Percentiles rank a stretch among this genome's conserved stretches.
Conservation (phyloP, 805 yeast species). For the Peterozyma toletana region DNA sequence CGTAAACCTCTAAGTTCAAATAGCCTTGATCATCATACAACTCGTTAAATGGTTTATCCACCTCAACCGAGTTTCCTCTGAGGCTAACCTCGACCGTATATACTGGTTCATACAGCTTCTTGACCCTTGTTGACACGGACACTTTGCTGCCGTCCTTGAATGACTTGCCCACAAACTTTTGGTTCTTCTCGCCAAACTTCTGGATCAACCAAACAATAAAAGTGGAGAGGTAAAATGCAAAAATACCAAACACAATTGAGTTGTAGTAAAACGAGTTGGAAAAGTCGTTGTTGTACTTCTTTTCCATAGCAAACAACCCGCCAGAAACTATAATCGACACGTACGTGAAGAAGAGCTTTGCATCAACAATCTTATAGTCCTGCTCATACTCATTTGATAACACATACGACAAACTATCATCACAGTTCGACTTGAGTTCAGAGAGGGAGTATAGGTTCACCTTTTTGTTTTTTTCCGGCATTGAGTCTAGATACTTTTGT, state of each 20-base stretch:
- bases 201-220: constrained; percentile 26
- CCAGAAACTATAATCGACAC: constrained; percentile 39
- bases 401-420: constrained; percentile 39
- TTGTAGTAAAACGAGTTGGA: constrained; percentile 26
- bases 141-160: constrained; percentile 26
- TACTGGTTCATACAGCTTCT: constrained; percentile 35
- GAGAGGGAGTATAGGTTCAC: constrained; percentile 33
- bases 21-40: constrained; percentile 42
- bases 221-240: constrained; percentile 29
- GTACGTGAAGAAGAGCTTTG: constrained; percentile 42
- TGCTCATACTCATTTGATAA: constrained; percentile 39
- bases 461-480: constrained; percentile 9
- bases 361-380: constrained; percentile 36
- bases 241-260: constrained; percentile 27
- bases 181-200: constrained; percentile 30
- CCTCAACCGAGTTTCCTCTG: constrained; percentile 14
- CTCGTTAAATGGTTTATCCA: constrained; percentile 27
- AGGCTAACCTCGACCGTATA: constrained; percentile 29
- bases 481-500: background rate
- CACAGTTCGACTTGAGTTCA: constrained; percentile 41
- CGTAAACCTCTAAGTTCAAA: constrained; percentile 28
- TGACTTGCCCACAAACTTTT: constrained; percentile 37
- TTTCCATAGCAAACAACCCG: constrained; percentile 38
- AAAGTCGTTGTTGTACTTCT: constrained; percentile 34
- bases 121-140: constrained; percentile 27